These are phyloP conservation scores for Picochlorum sp. DNA, from an alignment of 139 green algal genomes.

Conservation along the genomic window DNA sequence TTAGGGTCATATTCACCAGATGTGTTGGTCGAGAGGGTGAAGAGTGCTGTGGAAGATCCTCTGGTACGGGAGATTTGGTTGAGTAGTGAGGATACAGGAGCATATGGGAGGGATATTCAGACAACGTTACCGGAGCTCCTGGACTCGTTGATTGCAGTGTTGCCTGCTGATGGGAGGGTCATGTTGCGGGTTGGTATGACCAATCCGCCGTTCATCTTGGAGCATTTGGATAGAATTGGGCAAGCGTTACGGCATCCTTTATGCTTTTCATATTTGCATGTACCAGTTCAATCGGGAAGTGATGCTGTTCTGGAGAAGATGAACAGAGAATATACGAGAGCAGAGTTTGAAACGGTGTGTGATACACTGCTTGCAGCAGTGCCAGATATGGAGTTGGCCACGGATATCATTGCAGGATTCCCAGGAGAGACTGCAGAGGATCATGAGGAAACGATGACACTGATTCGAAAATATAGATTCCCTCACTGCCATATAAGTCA, in stretches of 20 bases:
- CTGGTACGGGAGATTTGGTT: constrained; percentile 86
- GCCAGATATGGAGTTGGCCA: constrained; percentile 76
- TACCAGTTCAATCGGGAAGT: constrained; percentile 80
- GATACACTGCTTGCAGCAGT: constrained; percentile 65
- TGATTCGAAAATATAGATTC: constrained; percentile 79
- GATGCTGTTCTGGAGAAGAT: constrained; percentile 75
- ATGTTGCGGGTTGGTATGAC: constrained; percentile 91
- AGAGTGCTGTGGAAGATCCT: constrained; percentile 51
- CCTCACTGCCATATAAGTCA: constrained; percentile 78
- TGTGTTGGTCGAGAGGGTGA: constrained; percentile 44
- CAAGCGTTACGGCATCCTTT: constrained; percentile 45
- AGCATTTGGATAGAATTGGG: constrained; percentile 64
- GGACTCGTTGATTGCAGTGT: constrained; percentile 40
- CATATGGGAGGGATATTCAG: constrained; percentile 80
- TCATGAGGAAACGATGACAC: constrained; percentile 59
- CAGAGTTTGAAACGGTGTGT: constrained; percentile 59
- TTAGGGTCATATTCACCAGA: constrained; percentile 62
- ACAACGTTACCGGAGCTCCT: constrained; percentile 64
- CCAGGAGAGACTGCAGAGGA: constrained; percentile 72
- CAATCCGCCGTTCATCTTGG: constrained; percentile 91
- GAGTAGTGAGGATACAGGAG: constrained; percentile 82
- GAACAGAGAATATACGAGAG: constrained; percentile 86
- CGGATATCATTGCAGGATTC: constrained; percentile 80
- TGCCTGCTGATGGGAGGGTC: constrained; percentile 55
- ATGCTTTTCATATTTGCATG: constrained; percentile 84